A percentile compares a stretch with the other conserved stretches of the same genome.
These are phyloP conservation scores for Rhamnella rubrinervis DNA, from an alignment of 331 rosid species.

Conservation along the genomic window DNA sequence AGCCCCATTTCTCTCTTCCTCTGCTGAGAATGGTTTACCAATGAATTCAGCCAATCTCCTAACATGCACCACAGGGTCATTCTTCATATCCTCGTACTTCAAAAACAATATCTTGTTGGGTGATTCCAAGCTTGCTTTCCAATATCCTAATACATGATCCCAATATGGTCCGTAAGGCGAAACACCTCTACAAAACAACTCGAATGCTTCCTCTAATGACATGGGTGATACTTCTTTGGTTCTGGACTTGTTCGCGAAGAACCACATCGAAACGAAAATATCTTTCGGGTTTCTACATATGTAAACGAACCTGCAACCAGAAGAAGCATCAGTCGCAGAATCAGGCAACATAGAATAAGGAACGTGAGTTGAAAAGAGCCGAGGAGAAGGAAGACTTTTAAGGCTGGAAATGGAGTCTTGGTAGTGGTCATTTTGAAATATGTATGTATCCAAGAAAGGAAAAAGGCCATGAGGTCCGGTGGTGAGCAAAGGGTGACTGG, in stretches of 20 bases:
- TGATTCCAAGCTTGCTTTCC: conserved; percentile 1
- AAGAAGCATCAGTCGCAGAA: not conserved
- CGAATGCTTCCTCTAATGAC: not conserved
- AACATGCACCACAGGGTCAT: not conserved
- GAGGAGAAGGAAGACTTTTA: no score
- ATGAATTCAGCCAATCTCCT: not conserved
- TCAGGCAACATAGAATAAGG: not conserved
- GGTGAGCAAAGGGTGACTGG: not conserved
- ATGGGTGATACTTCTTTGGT: not conserved
- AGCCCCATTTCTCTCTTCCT: conserved; percentile 1
- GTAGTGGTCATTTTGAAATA: no score
- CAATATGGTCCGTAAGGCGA: not conserved
- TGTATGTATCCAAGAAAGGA: no score
- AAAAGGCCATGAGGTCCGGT: no score
- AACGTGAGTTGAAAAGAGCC: not conserved
- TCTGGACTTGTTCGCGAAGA: not conserved
- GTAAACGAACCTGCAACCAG: not conserved
- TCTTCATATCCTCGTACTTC: conserved; percentile 1
- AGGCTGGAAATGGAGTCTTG: no score
- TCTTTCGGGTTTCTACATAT: conserved; percentile 1
- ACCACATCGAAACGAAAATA: not conserved
- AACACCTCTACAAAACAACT: not conserved
- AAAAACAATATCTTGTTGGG: conserved; percentile 6
- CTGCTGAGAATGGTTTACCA: not conserved
- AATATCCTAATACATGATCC: conserved; percentile 8